Percentiles rank a stretch among this genome's conserved stretches.
Evolutionary conservation across 1,284 basidiomycete genomes (phyloP).

Genomic region (Thelephora terrestris): DNA sequence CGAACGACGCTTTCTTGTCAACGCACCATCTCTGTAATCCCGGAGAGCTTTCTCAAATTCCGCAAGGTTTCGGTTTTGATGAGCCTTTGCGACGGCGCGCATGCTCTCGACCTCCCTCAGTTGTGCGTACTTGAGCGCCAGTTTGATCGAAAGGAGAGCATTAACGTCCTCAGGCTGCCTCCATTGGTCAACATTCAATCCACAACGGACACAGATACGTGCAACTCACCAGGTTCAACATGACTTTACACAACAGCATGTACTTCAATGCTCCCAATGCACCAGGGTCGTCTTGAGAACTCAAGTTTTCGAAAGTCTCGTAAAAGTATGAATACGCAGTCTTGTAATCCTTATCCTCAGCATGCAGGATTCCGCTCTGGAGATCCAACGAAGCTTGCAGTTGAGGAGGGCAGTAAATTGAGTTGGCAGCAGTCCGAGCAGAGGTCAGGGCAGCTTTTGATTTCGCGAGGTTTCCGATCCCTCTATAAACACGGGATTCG

Average conservation of each 20-base stretch:
- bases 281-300: constrained; percentile 60
- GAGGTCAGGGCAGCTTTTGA: constrained; percentile 95
- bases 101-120: constrained; percentile 84
- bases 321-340: constrained; percentile 98
- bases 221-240: constrained; percentile 79
- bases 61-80: constrained; percentile 82
- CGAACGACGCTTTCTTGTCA: neutral
- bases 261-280: constrained; percentile 91
- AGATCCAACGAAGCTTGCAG: constrained; percentile 91
- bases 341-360: constrained; percentile 96
- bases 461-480: constrained; percentile 86
- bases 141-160: constrained; percentile 77
- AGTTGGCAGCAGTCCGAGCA: constrained; percentile 89
- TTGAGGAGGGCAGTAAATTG: constrained; percentile 93
- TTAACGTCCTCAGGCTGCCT: constrained; percentile 86
- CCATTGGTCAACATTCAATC: neutral
- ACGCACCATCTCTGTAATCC: constrained; percentile 78
- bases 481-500: constrained; percentile 86
- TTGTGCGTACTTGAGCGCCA: constrained; percentile 78
- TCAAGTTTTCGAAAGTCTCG: constrained; percentile 85
- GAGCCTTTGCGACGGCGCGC: constrained; percentile 90
- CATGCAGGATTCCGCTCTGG: constrained; percentile 87
- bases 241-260: constrained; percentile 97
- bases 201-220: neutral
- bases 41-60: constrained; percentile 84